Base-by-base conservation (phyloP, 306 rosid species). In the Pterocarpus santalinus region DNA sequence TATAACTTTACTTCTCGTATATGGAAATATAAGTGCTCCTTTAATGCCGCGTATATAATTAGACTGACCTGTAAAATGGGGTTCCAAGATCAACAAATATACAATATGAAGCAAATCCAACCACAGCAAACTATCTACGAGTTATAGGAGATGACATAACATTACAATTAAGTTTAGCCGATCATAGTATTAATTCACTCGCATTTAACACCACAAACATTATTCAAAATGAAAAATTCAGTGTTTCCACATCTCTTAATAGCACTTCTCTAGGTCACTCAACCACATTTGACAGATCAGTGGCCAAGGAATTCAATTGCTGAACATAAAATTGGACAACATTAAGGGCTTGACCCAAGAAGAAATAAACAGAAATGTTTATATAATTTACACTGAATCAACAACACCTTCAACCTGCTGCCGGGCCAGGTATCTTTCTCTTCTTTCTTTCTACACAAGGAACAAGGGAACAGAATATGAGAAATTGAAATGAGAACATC, bases 391-490 rank as follows among this genome's bases (percentile, higher is more conserved):
- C 90, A 83, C 86, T 32, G 92, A 87, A 83, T 88, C 92, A 36
- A 89, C 91, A 62, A 88, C 93, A 60, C 93, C 99, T 87, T 90
- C 92, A 63, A 84, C 97, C 81, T 91, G 98, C 85, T 95, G 99
- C 83, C 79, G 87, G 1, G 98, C 99, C 67, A 93, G 86, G 88
- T 95, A 95, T 87, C 95, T 90, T 85, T 93, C 98, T 90, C 99
- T 87, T 73, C 98, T 90, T 87, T 95, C 99, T 91, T 93, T 95
- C 98, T 95, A 51, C 83, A 88, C 51, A 68, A 32, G 57, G 60
- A 85, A 82, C 53, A 72, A 65, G 30, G 13, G 39, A 39, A 44
- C 74, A 63, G 4, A 61, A 46, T 43, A 13, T 61, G 46, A 61
- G 46, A 52, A 61, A 52, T 74, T 58, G 14, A 61, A 78, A 69